Conservation (phyloP, 441 rosid species). For the Pelargonium australe region DNA sequence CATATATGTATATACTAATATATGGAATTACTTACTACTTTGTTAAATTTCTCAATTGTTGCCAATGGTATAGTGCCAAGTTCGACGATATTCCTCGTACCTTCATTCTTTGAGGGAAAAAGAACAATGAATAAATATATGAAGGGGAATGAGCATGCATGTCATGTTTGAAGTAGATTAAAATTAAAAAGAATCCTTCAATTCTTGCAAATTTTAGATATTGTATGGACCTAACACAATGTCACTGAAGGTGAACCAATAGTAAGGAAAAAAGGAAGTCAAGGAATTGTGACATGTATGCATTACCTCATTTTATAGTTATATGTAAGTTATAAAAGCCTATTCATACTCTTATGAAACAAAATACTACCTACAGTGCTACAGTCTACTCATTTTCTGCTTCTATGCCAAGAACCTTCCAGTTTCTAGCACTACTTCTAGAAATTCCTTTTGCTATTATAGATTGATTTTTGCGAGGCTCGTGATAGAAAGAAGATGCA, state of each 20-base stretch:
- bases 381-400: not conserved
- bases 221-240: not conserved
- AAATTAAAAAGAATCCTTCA: not conserved
- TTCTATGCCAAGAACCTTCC: not conserved
- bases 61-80: conserved; percentile 83
- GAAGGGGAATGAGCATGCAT: not conserved
- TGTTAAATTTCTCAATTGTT: conserved; percentile 86
- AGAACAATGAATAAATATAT: conserved; percentile 15
- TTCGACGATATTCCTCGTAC: conserved; percentile 58
- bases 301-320: not conserved
- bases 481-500: not conserved
- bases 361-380: not conserved
- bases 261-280: not conserved
- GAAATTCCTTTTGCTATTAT: not conserved
- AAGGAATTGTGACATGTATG: not conserved
- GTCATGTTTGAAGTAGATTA: conserved; percentile 1
- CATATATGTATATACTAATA: not conserved
- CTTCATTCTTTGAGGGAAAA: conserved; percentile 58
- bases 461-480: not conserved
- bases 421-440: not conserved
- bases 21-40: conserved; percentile 47
- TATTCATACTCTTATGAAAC: not conserved
- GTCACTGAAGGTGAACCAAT: not conserved
- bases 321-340: not conserved
- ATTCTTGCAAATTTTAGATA: conserved; percentile 2